Base-by-base conservation (phyloP, 2,329 filamentous ascomycete genomes). In the Septoria petroselini region DNA sequence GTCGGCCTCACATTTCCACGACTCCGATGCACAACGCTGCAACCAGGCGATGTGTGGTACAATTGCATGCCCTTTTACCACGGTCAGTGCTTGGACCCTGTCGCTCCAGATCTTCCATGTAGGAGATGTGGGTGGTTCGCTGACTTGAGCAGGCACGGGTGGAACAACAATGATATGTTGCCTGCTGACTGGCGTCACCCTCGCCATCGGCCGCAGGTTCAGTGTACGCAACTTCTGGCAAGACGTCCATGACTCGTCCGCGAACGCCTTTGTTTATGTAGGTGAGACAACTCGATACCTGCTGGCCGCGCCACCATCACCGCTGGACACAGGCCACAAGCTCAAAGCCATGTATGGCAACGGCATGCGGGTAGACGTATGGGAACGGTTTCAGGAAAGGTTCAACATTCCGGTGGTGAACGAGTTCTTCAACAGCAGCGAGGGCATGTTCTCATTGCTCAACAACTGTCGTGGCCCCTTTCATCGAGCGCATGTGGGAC, bases 351-450 rank as follows among this genome's bases (percentile, higher is more conserved):
- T 84, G 70, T 83, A 77, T 60, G 83, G 83, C 50, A 86, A 86
- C 61, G 83, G 83, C 1, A 73, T 86, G 59, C 75, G 83, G 1
- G 83, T 83, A 0, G 84, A 88, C 59, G 80, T 87, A 1, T 88
- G 84, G 84, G 68, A 74, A 23, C 73, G 76, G 17, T 87, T 87
- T 66, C 70, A 77, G 33, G 77, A 84, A 40, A 76, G 83, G 9
- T 86, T 85, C 63, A 77, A 76, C 43, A 77, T 86, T 57, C 68
- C 75, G 9, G 76, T 78, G 21, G 79, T 91, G 1, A 73, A 72
- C 53, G 86, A 91, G 66, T 89, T 91, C 70, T 91, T 88, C 74
- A 86, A 85, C 65, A 86, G 83, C 50, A 87, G 84, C 1, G 86
- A 91, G 67, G 84, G 85, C 23, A 75, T 88, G 41, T 77, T 90